Conservation (phyloP, 495 filamentous ascomycete genomes). For the Staphylotrichum longicolle region DNA sequence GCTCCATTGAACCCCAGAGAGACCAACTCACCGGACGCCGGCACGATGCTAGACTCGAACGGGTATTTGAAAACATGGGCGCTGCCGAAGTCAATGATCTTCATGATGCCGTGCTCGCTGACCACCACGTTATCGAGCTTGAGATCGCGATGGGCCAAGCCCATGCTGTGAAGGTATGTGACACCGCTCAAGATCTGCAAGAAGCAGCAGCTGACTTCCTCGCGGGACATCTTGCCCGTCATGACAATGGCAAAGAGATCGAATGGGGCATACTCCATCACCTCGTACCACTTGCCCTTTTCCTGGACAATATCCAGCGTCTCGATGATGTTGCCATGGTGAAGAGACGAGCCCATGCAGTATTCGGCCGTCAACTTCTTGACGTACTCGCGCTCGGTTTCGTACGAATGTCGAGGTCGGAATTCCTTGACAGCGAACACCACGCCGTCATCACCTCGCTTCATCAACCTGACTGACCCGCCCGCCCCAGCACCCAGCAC, state of each 20-base stretch:
- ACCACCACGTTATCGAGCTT: constrained; percentile 99
- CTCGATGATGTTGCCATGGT: constrained; percentile 98
- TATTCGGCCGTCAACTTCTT: constrained; percentile 99
- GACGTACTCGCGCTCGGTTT: constrained; percentile 89
- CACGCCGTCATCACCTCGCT: constrained; percentile 80
- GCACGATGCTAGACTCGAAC: constrained; percentile 88
- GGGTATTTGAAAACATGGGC: constrained; percentile 96
- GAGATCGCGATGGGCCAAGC: constrained; percentile 90
- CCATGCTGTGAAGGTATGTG: constrained; percentile 97
- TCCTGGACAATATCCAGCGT: constrained; percentile 96
- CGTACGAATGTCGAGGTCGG: constrained; percentile 86
- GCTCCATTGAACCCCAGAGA: not conserved
- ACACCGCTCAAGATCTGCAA: constrained; percentile 94
- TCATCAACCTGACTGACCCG: constrained; percentile 92
- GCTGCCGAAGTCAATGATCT: constrained; percentile 98
- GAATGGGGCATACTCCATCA: constrained; percentile 99
- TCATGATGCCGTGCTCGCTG: constrained; percentile 97
- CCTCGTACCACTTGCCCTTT: constrained; percentile 93
- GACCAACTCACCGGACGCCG: constrained; percentile 70
- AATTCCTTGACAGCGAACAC: constrained; percentile 99
- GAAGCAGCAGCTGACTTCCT: constrained; percentile 87
- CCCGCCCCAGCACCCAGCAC: constrained; percentile 93
- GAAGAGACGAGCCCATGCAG: constrained; percentile 93
- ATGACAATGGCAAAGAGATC: constrained; percentile 98
- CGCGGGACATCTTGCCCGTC: constrained; percentile 95